Evolutionary conservation across 1,139 yeast genomes (phyloP), one percentile per base, ranked within the genome.

Genomic region (Yamadazyma buinensis): DNA sequence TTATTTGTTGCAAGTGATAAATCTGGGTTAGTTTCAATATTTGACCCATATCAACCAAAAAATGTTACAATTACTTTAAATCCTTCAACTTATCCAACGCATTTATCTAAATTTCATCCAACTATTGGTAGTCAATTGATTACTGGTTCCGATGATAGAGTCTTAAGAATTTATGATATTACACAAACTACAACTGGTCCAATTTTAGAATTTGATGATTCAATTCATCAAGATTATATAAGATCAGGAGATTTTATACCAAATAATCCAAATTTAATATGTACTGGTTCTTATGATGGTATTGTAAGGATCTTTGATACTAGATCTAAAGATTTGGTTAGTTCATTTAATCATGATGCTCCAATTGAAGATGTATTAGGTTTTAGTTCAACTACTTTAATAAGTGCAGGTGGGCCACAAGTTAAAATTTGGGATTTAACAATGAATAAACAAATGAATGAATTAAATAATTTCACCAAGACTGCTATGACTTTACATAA

Each of bases 201-300:
- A 12, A 62, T 84, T 23, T 64, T 77, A 26, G 75, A 79, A 40
- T 82, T 87, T 44, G 73, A 70, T 34, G 90, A 83, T 39, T 43
- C 57, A n/a, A 55, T 51, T 45, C 97, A 94, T 54, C 75, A 77
- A 19, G 99, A 94, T 62, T 92, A 92, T 58, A 82, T 92, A 28
- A 75, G 98, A 48, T 72, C 94, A 11, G 94, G 88, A 4, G 70
- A 74, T 38, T 90, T 86, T 55, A 72, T 90, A 32, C 94, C 94
- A 4, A 79, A 77, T 3, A 72, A 80, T 30, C 75, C 84, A 9
- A 84, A 84, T 50, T 66, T 88, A 46, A 67, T 90, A 15, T 81
- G 84, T n/a, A 86, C 97, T 1, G 98, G 98, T 28, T 87, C 95
- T 53, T 92, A 92, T 55, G 98, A 92, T 60, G 95, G 96, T 8